Evolutionary conservation across 768 basidiomycete species (phyloP).

Genomic region (Lactifluus volemus): DNA sequence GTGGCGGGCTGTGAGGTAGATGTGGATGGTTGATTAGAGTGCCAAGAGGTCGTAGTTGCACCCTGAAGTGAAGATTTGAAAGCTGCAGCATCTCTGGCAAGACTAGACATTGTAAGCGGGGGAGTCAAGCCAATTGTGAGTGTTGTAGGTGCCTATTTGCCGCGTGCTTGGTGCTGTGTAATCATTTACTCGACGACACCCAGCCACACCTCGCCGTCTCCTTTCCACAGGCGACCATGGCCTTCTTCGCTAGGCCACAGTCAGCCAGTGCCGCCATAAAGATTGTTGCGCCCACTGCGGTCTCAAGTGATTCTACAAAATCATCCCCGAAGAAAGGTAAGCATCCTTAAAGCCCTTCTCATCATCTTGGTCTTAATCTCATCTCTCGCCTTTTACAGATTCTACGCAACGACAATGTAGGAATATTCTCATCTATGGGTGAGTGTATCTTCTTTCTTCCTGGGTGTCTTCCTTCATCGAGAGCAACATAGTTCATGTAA

Average conservation of each 20-base stretch:
- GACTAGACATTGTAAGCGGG: constrained; percentile 46
- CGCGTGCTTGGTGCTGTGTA: neutral
- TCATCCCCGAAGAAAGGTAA: constrained; percentile 40
- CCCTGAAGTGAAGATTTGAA: constrained; percentile 58
- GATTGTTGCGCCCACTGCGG: constrained; percentile 55
- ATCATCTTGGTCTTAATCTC: constrained; percentile 12
- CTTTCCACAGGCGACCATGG: constrained; percentile 35
- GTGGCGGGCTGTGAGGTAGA: constrained; percentile 35
- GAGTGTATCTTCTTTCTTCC: constrained; percentile 18
- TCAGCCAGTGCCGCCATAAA: constrained; percentile 53
- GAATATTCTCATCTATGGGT: constrained; percentile 92
- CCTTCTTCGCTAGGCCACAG: constrained; percentile 60
- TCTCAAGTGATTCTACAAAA: constrained; percentile 35
- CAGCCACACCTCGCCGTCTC: neutral
- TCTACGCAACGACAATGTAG: constrained; percentile 73
- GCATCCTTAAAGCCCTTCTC: constrained; percentile 1
- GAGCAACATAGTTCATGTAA: constrained; percentile 56
- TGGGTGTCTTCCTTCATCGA: neutral
- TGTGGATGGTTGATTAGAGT: constrained; percentile 36
- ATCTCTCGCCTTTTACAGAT: constrained; percentile 34
- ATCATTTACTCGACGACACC: neutral
- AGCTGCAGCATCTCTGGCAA: constrained; percentile 60
- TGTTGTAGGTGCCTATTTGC: neutral
- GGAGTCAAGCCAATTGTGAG: neutral
- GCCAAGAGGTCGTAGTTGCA: constrained; percentile 70